Percentiles rank a stretch among this genome's conserved stretches.
phyloP scores from a whole-genome alignment of 768 basidiomycete species.

The Lanmaoa rubissima region DNA sequence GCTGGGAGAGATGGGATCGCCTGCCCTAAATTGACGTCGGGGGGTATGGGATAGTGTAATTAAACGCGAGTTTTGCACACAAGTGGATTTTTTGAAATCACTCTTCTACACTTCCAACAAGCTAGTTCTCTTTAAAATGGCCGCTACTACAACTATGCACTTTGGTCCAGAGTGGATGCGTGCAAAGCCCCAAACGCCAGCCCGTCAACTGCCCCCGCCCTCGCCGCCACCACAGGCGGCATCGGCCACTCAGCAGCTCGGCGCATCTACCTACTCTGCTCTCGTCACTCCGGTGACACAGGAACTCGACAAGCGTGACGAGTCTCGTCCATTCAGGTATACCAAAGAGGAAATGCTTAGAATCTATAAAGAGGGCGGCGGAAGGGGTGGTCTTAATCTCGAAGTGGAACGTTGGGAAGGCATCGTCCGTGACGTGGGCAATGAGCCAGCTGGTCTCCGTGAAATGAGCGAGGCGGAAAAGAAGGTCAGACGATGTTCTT shows the following conservation, averaged over 20 bases:
- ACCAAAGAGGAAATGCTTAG: constrained; percentile 81
- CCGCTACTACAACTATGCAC: constrained; percentile 67
- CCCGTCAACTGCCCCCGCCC: constrained; percentile 54
- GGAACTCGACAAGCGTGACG: constrained; percentile 56
- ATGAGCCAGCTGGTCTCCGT: constrained; percentile 70
- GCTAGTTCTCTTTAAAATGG: constrained; percentile 36
- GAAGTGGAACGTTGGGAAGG: constrained; percentile 92
- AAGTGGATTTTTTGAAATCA: constrained; percentile 16
- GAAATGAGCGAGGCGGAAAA: constrained; percentile 84
- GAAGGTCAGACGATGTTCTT: constrained; percentile 57
- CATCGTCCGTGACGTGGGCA: constrained; percentile 73
- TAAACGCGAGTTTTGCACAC: constrained; percentile 28
- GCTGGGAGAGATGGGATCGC: constrained; percentile 2
- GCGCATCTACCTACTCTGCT: constrained; percentile 73
- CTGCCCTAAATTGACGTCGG: constrained; percentile 32
- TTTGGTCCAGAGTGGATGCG: constrained; percentile 96
- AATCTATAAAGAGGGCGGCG: constrained; percentile 79
- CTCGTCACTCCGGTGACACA: constrained; percentile 45
- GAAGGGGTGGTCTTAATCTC: constrained; percentile 69
- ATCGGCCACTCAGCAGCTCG: constrained; percentile 44
- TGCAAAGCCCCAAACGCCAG: constrained; percentile 60
- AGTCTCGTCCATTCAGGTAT: constrained; percentile 79
- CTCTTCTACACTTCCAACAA: constrained; percentile 13
- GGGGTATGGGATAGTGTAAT: constrained; percentile 16
- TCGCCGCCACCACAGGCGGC: constrained; percentile 53